phyloP scores from a whole-genome alignment of 2,329 filamentous ascomycete species.

The Cryphonectria naterciae region DNA sequence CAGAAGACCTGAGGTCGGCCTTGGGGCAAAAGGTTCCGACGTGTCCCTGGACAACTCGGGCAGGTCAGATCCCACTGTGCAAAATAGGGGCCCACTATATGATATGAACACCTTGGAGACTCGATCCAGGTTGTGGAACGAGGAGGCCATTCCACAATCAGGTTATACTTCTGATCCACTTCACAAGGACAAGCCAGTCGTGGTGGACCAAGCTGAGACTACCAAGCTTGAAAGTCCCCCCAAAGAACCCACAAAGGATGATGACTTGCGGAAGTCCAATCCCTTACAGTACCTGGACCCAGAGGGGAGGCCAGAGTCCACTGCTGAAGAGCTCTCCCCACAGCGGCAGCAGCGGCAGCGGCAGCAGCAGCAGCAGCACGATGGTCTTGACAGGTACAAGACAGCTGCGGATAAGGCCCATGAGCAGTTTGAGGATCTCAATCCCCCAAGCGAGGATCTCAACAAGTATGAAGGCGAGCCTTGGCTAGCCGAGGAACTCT shows the following conservation, averaged over 20 bases:
- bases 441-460: conserved; percentile 42
- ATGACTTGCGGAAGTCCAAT: conserved; percentile 36
- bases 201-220: not conserved
- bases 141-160: not conserved
- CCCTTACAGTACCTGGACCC: conserved; percentile 23
- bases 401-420: conserved; percentile 29
- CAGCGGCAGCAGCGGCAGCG: too few species aligned
- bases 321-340: conserved; percentile 31
- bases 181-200: conserved; percentile 24
- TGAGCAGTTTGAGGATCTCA: conserved; percentile 37
- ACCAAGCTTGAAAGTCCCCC: not conserved
- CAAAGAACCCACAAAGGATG: conserved; percentile 30
- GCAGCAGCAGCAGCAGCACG: conserved; percentile 41
- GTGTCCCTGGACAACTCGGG: not conserved
- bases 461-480: conserved; percentile 43
- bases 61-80: conserved; percentile 19
- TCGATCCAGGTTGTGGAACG: not conserved
- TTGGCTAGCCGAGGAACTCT: conserved; percentile 39
- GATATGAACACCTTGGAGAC: not conserved
- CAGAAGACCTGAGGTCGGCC: conserved; percentile 39
- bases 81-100: conserved; percentile 28
- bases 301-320: conserved; percentile 31
- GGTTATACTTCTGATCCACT: not conserved
- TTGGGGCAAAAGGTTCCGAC: conserved; percentile 30
- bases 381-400: conserved; percentile 42